Percentiles rank a stretch among this genome's conserved stretches.
These are phyloP conservation scores for Oenanthe sinensis DNA, from an alignment of 129 eudicot genomes.

Conservation along the genomic window DNA sequence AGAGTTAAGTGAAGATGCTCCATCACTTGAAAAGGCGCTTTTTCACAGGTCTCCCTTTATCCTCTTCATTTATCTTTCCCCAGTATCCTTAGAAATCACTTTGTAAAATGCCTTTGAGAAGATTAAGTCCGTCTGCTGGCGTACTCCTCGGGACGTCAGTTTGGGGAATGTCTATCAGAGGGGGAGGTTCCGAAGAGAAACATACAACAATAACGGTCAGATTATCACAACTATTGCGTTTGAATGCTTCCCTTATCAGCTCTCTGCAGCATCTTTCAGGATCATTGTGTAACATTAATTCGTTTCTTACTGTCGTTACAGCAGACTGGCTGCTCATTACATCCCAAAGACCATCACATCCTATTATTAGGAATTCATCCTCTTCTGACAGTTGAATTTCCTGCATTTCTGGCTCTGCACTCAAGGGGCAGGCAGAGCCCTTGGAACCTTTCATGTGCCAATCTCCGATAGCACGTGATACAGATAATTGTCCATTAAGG, in stretches of 20 bases:
- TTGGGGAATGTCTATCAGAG: slow-evolving; percentile 56
- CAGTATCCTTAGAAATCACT: slow-evolving; percentile 23
- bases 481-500: slow-evolving; percentile 78
- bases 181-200: slow-evolving; percentile 76
- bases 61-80: slow-evolving; percentile 2
- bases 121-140: slow-evolving; percentile 70
- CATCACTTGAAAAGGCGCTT: not conserved
- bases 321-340: slow-evolving; percentile 94
- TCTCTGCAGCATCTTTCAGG: slow-evolving; percentile 75
- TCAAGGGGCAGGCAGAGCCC: slow-evolving; percentile 66
- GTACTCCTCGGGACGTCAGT: slow-evolving; percentile 54
- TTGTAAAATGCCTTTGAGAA: slow-evolving; percentile 55
- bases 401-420: slow-evolving; percentile 74
- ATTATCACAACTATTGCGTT: slow-evolving; percentile 63
- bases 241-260: slow-evolving; percentile 74
- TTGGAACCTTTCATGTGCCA: slow-evolving; percentile 90
- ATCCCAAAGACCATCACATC: slow-evolving; percentile 92
- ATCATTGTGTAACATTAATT: slow-evolving; percentile 76
- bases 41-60: not conserved
- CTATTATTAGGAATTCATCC: slow-evolving; percentile 75
- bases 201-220: slow-evolving; percentile 66
- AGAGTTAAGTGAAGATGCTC: not conserved
- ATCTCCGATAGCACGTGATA: slow-evolving; percentile 86
- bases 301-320: slow-evolving; percentile 64
- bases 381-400: slow-evolving; percentile 51